These are phyloP conservation scores for Aspergillus heteromorphus DNA, from an alignment of 495 filamentous ascomycete species.

Conservation along the genomic window DNA sequence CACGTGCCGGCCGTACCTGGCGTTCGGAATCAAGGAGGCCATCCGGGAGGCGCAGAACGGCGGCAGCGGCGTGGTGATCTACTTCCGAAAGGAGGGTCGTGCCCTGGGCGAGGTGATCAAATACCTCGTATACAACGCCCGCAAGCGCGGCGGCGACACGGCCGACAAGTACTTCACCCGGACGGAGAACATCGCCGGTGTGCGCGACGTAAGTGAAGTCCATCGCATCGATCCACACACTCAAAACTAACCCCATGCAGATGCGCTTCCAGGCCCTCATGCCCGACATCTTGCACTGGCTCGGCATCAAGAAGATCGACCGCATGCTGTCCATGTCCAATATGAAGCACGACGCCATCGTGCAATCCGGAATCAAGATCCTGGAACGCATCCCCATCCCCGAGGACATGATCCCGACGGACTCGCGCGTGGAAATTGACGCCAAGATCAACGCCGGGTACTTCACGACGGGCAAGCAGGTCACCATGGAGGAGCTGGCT, in stretches of 20 bases:
- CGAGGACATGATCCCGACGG: constrained; percentile 88
- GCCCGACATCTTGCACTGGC: constrained; percentile 97
- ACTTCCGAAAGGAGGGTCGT: constrained; percentile 97
- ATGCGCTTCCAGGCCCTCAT: constrained; percentile 99
- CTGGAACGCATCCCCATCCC: constrained; percentile 90
- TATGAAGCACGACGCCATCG: constrained; percentile 99
- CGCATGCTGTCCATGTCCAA: constrained; percentile 98
- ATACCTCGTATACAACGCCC: constrained; percentile 94
- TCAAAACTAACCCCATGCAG: constrained; percentile 17
- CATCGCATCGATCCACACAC: background rate
- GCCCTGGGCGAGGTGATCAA: constrained; percentile 98
- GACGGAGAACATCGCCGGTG: constrained; percentile 95
- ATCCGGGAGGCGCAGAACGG: constrained; percentile 95
- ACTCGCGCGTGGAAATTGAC: constrained; percentile 96
- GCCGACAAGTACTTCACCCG: constrained; percentile 97
- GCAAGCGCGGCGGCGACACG: constrained; percentile 71
- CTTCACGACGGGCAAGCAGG: constrained; percentile 88
- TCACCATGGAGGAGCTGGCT: constrained; percentile 79
- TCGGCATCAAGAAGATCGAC: constrained; percentile 98
- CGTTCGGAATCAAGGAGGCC: constrained; percentile 94
- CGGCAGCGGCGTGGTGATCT: constrained; percentile 94
- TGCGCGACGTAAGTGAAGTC: constrained; percentile 58
- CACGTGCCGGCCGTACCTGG: constrained; percentile 93
- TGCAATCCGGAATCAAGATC: constrained; percentile 91
- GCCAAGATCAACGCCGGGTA: constrained; percentile 97